phyloP scores from a whole-genome alignment of 371 early-diverging fungal genomes.

The Mortierella sp. region DNA sequence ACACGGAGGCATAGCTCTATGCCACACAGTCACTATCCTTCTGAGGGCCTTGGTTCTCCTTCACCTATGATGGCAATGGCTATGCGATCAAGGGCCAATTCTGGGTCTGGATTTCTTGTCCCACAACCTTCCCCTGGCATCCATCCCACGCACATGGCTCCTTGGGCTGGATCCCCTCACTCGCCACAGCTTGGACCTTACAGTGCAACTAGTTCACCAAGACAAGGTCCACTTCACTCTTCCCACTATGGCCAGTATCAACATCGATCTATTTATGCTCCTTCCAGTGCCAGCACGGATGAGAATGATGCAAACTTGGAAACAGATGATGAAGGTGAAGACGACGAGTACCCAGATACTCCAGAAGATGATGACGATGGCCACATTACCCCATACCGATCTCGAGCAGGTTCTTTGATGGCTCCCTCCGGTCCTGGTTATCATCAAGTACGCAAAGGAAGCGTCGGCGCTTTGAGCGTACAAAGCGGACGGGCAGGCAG shows the following conservation, averaged over 20 bases:
- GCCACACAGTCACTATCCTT: constrained; percentile 10
- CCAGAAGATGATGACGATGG: constrained; percentile 48
- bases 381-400: constrained; percentile 30
- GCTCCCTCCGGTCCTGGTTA: constrained; percentile 22
- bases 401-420: constrained; percentile 47
- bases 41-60: constrained; percentile 29
- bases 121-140: constrained; percentile 47
- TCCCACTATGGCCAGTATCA: constrained; percentile 36
- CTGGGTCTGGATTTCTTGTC: constrained; percentile 40
- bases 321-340: constrained; percentile 55
- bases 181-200: constrained; percentile 44
- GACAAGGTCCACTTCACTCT: constrained; percentile 39
- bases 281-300: constrained; percentile 49
- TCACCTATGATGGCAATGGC: constrained; percentile 54
- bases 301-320: constrained; percentile 52
- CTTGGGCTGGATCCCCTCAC: constrained; percentile 28
- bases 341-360: constrained; percentile 53
- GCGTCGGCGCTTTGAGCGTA: constrained; percentile 33
- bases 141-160: constrained; percentile 36
- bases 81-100: constrained; percentile 52
- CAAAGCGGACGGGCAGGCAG: constrained; percentile 32
- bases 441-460: constrained; percentile 42
- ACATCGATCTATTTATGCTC: constrained; percentile 25
- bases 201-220: constrained; percentile 22
- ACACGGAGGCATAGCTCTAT: constrained; percentile 23